Base-by-base conservation (phyloP, 805 yeast species). In the Ogataea nakhonphanomensis region DNA sequence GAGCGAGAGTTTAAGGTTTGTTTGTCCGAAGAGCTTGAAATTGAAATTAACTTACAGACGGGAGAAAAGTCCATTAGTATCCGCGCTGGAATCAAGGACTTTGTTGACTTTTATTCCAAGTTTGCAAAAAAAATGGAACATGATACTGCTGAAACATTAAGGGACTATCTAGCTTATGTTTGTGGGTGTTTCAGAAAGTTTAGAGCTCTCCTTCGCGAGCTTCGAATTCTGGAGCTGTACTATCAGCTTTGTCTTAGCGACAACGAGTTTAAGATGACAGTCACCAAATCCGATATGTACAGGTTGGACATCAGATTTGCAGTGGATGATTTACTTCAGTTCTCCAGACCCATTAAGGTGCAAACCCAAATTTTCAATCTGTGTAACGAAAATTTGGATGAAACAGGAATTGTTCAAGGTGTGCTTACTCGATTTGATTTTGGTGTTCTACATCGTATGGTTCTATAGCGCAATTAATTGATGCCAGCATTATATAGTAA, bases 201-300 rank as follows among this genome's bases (percentile, higher is more conserved):
- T 42, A 39, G 33, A 7, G 25, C 10, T 8, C 30, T 42, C 10
- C 13, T 47, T 5, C 31, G 32, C 21, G 54, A 49, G 17, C 35
- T 51, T 13, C 33, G 35, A 10, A 37, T 37, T 7, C 10, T 51
- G 35, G 25, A 39, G 21, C 42, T 40, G 1, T 39, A 39, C 22
- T 47, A 40, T 30, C 48, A 49, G 27, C 38, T 41, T 22, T 23
- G 25, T 4, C 38, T 37, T 10, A 21, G 17, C n/a, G 38, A 21
- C 7, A 25, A 37, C 13, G 24, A 23, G n/a, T 8, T 45, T 3
- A 21, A 8, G 2, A 35, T 48, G 30, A 32, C 33, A 8, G 24
- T 43, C 20, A 33, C 42, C 31, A 47, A 45, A 28, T 13, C 44
- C 2, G 43, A 40, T 10, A 11, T 39, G 31, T 51, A 40, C 42